Base-by-base conservation (phyloP, 805 yeast species). In the Ogataea ganodermae region DNA sequence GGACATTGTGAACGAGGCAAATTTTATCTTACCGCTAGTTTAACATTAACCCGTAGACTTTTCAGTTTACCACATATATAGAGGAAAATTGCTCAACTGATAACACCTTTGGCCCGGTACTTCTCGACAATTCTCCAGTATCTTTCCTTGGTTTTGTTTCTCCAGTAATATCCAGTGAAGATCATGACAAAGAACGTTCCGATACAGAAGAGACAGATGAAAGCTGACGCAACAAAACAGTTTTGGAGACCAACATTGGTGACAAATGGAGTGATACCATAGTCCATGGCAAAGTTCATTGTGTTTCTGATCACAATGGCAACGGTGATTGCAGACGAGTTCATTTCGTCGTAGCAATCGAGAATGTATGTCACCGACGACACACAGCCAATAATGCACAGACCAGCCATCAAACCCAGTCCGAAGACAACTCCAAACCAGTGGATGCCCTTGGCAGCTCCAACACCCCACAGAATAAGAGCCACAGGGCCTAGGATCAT, bases 191-290 rank as follows among this genome's bases (percentile, higher is more conserved):
- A 55, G 52, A 78, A 77, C 9, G 79, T 63, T 24, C 73, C 68
- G 51, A 76, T 72, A 51, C 76, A 68, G 50, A 72, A 72, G 30
- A 81, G 61, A 43, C 79, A 72, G 52, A 80, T 70, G 46, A 76
- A 76, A 1, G 79, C 84, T 10, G 81, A 76, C 1, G 79, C 75
- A 41, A 81, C 73, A 51, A 81, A 81, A 14, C 83, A 72, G 55
- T 80, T 75, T 54, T 80, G 79, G 45, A 72, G 66, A 1, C 87
- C 87, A 43, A 71, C 62, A 52, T 75, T 70, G 3, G 57, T 63
- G 28, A 80, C 68, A 81, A 85, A 83, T 14, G 81, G 78, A 2
- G 83, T 80, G 48, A 80, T 72, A 22, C 83, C 86, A 49, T 81
- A 82, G 42, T 76, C 77, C 62, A 79, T 74, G 3, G 79, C 83